phyloP scores from a whole-genome alignment of 768 basidiomycete genomes.

The Boletus sp. region DNA sequence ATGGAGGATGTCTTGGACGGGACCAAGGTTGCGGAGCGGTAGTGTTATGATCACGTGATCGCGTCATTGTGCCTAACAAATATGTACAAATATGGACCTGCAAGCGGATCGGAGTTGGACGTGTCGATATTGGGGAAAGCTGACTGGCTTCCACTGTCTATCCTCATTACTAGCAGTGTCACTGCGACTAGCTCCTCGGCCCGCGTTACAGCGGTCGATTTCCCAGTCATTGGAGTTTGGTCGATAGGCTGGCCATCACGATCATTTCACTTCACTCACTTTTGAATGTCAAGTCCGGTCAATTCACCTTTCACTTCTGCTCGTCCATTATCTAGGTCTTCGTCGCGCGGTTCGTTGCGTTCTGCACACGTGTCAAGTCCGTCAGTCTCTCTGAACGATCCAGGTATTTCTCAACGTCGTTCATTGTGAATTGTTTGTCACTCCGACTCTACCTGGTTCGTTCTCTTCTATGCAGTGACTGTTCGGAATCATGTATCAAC shows the following conservation, averaged over 20 bases:
- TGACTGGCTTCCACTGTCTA: background rate
- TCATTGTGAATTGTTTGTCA: slow-evolving; percentile 24
- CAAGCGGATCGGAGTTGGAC: background rate
- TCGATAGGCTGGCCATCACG: slow-evolving; percentile 23
- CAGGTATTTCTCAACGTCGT: slow-evolving; percentile 48
- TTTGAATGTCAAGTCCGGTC: slow-evolving; percentile 37
- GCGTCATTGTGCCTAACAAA: slow-evolving; percentile 23
- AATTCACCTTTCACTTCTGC: slow-evolving; percentile 32
- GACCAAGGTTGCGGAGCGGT: background rate
- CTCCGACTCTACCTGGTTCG: slow-evolving; percentile 24
- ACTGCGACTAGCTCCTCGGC: slow-evolving; percentile 7
- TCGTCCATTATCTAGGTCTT: slow-evolving; percentile 45
- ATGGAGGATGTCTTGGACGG: slow-evolving; percentile 14
- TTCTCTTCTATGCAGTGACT: slow-evolving; percentile 50
- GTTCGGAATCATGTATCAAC: slow-evolving; percentile 79
- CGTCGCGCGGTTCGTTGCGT: slow-evolving; percentile 47
- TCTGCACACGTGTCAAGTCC: slow-evolving; percentile 58
- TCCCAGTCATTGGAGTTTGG: slow-evolving; percentile 11
- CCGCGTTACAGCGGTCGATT: slow-evolving; percentile 4
- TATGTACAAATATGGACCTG: slow-evolving; percentile 24
- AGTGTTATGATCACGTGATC: slow-evolving; percentile 25
- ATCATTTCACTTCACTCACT: slow-evolving; percentile 22
- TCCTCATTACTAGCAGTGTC: slow-evolving; percentile 9
- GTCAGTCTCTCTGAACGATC: slow-evolving; percentile 53
- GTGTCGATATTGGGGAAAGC: background rate